Conservation (phyloP, 108 stramenopile species). For the Aurantiochytrium sp. region DNA sequence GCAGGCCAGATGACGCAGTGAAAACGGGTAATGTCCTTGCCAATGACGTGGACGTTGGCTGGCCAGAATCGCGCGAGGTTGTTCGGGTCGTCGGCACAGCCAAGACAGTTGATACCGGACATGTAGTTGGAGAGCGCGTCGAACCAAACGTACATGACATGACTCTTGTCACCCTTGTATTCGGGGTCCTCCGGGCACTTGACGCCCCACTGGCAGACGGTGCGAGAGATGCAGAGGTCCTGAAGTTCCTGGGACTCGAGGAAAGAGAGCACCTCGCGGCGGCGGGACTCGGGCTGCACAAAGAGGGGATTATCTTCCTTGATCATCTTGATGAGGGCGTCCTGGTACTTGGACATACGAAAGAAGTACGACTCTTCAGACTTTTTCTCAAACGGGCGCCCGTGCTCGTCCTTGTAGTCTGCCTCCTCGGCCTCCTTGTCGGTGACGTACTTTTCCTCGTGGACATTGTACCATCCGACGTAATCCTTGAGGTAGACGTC, state of each 20-base stretch:
- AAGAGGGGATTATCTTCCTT: constrained; percentile 71
- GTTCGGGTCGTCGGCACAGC: constrained; percentile 44
- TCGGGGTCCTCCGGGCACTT: constrained; percentile 68
- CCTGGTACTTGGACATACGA: constrained; percentile 83
- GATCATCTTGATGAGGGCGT: constrained; percentile 70
- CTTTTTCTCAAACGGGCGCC: constrained; percentile 79
- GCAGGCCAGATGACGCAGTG: constrained; percentile 98
- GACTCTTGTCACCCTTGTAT: constrained; percentile 20
- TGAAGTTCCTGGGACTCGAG: constrained; percentile 68
- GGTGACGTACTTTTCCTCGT: constrained; percentile 93
- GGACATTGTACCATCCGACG: background rate
- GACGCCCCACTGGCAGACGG: constrained; percentile 93
- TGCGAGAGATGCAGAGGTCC: constrained; percentile 85
- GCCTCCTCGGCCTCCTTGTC: constrained; percentile 78
- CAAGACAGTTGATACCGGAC: constrained; percentile 73
- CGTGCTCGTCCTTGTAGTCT: constrained; percentile 75
- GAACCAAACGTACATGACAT: constrained; percentile 99
- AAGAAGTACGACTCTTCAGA: constrained; percentile 96
- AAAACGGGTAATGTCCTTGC: constrained; percentile 98
- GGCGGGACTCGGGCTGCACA: constrained; percentile 78
- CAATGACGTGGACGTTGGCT: constrained; percentile 86
- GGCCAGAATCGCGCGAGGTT: constrained; percentile 79
- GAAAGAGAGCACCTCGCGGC: constrained; percentile 67
- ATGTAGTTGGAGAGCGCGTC: constrained; percentile 96
- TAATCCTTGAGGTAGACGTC: constrained; percentile 30